Evolutionary conservation across 2,329 filamentous ascomycete genomes (phyloP).

Genomic region (Stagonosporopsis tanaceti): DNA sequence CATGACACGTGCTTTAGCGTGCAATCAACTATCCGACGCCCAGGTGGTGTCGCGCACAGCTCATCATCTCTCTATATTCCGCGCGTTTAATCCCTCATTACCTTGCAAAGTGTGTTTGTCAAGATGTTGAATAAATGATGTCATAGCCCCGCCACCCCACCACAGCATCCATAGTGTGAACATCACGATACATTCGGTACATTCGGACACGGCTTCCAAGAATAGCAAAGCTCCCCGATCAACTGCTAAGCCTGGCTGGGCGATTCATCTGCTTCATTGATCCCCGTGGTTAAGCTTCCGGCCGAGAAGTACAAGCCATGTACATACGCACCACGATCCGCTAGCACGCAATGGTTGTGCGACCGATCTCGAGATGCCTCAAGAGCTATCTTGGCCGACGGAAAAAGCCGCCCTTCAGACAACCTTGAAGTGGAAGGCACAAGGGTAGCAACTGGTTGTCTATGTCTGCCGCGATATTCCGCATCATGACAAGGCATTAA

Average conservation of each 20-base stretch:
- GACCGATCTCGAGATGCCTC: too few species aligned
- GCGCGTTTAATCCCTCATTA: conserved; percentile 9
- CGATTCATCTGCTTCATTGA: conserved; percentile 3
- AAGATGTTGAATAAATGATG: conserved; percentile 9
- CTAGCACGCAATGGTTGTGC: background rate
- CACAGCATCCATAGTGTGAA: conserved; percentile 1
- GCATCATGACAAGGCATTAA: too few species aligned
- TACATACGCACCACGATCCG: background rate
- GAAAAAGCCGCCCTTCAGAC: too few species aligned
- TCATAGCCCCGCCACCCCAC: conserved; percentile 15
- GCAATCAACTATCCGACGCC: conserved; percentile 10
- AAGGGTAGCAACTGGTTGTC: too few species aligned
- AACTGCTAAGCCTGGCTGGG: conserved; percentile 10
- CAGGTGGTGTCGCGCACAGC: conserved; percentile 11
- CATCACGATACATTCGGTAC: conserved; percentile 10
- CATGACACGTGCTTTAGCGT: conserved; percentile 12
- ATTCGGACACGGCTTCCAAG: conserved; percentile 5
- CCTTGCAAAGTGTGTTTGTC: conserved; percentile 8
- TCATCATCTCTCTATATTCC: background rate
- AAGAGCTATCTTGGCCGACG: too few species aligned
- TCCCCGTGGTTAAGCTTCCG: conserved; percentile 10
- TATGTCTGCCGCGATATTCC: too few species aligned
- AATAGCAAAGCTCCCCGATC: conserved; percentile 13
- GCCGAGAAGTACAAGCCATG: background rate
- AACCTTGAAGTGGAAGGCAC: too few species aligned